A percentile compares a stretch with the other conserved stretches of the same genome.
These are phyloP conservation scores for Tylopilus felleus DNA, from an alignment of 768 basidiomycete species.

Conservation along the genomic window DNA sequence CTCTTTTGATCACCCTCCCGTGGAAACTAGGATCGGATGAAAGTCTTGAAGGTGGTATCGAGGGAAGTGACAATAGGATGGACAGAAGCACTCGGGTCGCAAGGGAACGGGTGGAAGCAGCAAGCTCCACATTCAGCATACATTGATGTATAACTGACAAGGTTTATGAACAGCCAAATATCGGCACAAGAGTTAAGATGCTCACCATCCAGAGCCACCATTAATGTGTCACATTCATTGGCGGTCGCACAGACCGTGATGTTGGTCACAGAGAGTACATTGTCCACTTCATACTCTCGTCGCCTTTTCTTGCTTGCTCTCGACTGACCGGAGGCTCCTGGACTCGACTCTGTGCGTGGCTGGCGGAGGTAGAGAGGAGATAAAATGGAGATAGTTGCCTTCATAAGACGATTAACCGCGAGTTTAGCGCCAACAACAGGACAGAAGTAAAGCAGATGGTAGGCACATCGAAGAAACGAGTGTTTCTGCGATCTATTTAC, in stretches of 20 bases:
- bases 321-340: constrained; percentile 24
- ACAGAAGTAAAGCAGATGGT: constrained; percentile 41
- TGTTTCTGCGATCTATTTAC: constrained; percentile 36
- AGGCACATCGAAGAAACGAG: constrained; percentile 44
- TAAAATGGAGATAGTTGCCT: constrained; percentile 49
- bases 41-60: constrained; percentile 50
- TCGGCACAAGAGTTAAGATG: not conserved
- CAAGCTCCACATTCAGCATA: constrained; percentile 49
- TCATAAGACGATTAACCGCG: constrained; percentile 51
- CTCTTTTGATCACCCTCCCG: constrained; percentile 38
- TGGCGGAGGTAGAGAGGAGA: constrained; percentile 45
- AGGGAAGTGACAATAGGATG: constrained; percentile 53
- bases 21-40: constrained; percentile 54
- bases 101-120: constrained; percentile 54
- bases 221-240: constrained; percentile 50
- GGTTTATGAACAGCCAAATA: constrained; percentile 2
- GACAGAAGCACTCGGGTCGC: constrained; percentile 56
- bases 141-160: constrained; percentile 47
- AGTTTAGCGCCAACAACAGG: constrained; percentile 47
- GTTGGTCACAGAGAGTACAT: constrained; percentile 53
- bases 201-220: constrained; percentile 59
- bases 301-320: constrained; percentile 68
- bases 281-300: constrained; percentile 72
- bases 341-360: constrained; percentile 28
- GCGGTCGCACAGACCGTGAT: constrained; percentile 46